A percentile compares a stretch with the other conserved stretches of the same genome.
Evolutionary conservation across 345 rosid species (phyloP).

Genomic region (Xanthoceras sorbifolium): DNA sequence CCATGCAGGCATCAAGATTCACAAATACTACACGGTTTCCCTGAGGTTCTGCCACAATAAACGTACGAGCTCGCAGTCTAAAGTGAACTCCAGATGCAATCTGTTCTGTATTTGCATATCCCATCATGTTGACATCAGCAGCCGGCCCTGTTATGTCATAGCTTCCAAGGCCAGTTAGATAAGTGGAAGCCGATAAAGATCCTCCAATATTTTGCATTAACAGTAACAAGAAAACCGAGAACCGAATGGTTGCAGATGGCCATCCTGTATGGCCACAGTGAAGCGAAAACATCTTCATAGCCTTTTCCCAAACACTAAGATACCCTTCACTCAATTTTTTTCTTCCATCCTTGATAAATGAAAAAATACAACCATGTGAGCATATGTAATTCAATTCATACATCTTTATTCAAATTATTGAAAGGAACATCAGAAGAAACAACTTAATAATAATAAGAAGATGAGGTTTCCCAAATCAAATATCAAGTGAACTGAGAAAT

Average conservation of each 20-base stretch:
- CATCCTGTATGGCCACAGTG: constrained; percentile 2
- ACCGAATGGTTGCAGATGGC: constrained; percentile 14
- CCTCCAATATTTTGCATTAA: constrained; percentile 26
- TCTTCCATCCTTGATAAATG: neutral
- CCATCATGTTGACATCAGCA: constrained; percentile 88
- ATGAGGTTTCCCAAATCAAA: no score
- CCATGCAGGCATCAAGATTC: constrained; percentile 86
- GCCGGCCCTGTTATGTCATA: constrained; percentile 86
- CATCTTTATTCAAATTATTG: no score
- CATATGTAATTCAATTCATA: neutral
- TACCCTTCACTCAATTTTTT: neutral
- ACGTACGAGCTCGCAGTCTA: constrained; percentile 64
- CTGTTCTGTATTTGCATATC: constrained; percentile 64
- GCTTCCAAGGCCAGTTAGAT: constrained; percentile 70
- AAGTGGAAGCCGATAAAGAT: constrained; percentile 39
- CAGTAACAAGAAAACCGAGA: constrained; percentile 23
- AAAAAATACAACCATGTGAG: neutral
- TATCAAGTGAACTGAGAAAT: no score
- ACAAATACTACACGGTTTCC: constrained; percentile 62
- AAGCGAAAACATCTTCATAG: constrained; percentile 19
- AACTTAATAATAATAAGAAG: no score
- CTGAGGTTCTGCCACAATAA: constrained; percentile 63
- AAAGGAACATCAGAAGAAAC: no score
- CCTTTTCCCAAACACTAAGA: neutral
- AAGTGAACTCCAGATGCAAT: constrained; percentile 69